Percentiles rank a stretch among this genome's conserved stretches.
Conservation (phyloP, 768 basidiomycete genomes). For the Leucocoprinus leucothites region DNA sequence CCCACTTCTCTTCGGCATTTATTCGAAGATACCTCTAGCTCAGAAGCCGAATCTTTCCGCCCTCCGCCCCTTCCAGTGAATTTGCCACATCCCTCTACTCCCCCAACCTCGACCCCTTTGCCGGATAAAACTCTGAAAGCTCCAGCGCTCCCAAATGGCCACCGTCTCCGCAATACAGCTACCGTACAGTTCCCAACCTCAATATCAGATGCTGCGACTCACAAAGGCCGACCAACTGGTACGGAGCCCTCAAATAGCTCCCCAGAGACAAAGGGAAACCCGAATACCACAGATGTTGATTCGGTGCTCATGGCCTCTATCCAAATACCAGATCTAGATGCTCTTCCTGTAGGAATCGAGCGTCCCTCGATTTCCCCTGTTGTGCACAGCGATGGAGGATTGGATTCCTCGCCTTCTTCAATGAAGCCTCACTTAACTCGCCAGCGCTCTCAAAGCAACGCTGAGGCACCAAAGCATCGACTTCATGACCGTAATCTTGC, state of each 20-base stretch:
- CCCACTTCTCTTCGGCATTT: constrained; percentile 78
- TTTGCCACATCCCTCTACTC: neutral
- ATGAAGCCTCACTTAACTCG: constrained; percentile 8
- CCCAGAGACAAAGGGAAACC: neutral
- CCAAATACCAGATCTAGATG: neutral
- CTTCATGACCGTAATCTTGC: constrained; percentile 28
- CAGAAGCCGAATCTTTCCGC: constrained; percentile 39
- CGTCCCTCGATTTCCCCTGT: neutral
- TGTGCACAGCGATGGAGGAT: neutral
- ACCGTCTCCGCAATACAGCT: neutral
- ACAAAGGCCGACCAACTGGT: neutral
- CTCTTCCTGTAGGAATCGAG: neutral
- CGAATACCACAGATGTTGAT: neutral
- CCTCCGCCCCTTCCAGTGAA: constrained; percentile 26
- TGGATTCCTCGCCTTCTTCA: neutral
- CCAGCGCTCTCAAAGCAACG: constrained; percentile 12
- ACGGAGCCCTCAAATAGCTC: neutral
- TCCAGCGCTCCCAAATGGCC: neutral
- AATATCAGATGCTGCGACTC: neutral
- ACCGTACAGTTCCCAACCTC: neutral
- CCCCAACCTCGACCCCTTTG: constrained; percentile 1
- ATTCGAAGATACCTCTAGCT: constrained; percentile 59
- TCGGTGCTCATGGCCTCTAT: neutral
- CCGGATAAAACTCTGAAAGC: constrained; percentile 4
- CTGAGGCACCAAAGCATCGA: constrained; percentile 18